phyloP scores from a whole-genome alignment of 1,139 yeast species.

The Arxiozyma slooffiae region DNA sequence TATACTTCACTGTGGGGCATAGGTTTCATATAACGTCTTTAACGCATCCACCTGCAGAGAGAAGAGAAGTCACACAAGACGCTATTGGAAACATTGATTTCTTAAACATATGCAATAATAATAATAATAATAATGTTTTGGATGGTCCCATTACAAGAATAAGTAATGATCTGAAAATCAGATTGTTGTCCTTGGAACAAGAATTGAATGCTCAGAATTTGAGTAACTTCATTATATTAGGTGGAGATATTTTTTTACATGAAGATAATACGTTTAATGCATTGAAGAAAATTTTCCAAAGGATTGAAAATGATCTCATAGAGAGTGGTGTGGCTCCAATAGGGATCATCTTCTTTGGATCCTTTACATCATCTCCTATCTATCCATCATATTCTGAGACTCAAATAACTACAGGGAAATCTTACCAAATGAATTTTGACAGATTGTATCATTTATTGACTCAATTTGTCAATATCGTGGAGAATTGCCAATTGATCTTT shows the following conservation, averaged over 20 bases:
- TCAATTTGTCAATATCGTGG: conserved; percentile 38
- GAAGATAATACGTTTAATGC: conserved; percentile 49
- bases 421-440: conserved; percentile 68
- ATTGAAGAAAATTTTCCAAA: conserved; percentile 46
- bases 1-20: conserved; percentile 51
- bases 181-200: conserved; percentile 48
- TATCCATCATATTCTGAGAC: conserved; percentile 36
- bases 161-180: conserved; percentile 48
- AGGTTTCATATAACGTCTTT: conserved; percentile 67
- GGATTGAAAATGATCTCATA: conserved; percentile 33
- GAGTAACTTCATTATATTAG: conserved; percentile 48
- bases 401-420: conserved; percentile 33
- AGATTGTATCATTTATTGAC: conserved; percentile 49
- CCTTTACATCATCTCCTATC: conserved; percentile 58
- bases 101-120: conserved; percentile 46
- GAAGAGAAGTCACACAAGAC: conserved; percentile 53
- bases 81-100: conserved; percentile 75
- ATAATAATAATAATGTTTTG: conserved; percentile 15
- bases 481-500: conserved; percentile 46
- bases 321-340: conserved; percentile 45
- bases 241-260: conserved; percentile 65
- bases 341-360: conserved; percentile 54
- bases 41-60: conserved; percentile 85
- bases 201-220: conserved; percentile 41
- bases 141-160: conserved; percentile 42